Evolutionary conservation across 371 early-diverging fungal species (phyloP), one percentile per base, ranked within the genome.

Genomic region (Mucor indicus): DNA sequence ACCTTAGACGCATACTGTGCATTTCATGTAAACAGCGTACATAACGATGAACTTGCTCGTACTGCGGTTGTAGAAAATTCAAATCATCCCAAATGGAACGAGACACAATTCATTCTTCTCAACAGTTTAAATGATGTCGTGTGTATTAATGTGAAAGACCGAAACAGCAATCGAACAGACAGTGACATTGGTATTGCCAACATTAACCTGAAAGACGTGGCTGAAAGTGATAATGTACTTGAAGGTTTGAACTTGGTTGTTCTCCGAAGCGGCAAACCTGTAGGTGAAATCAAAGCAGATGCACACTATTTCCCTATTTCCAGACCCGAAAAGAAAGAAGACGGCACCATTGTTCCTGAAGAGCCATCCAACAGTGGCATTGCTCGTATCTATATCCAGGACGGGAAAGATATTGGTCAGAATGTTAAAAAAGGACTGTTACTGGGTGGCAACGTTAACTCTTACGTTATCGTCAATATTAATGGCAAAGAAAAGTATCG

Each of bases 1-100:
- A 79, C 77, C 44, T 72, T 85, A 13, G 94, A 96, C 55, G 94
- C 95, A 4, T 92, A 89, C 50, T 73, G 83, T 29, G 59, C 59
- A 6, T 69, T 92, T 42, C 75, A 71, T 16, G 72, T 89, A 4
- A 81, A 81, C 24, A 86, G 86, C 53, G 71, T 77, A 15, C 68
- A 80, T 5, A 60, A 50, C 17, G 27, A 45, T 9, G 87, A 81
- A 48, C 69, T 85, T 10, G 76, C 65, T 3, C 67, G 74, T 11
- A 83, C 86, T n/a, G 69, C 70, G 0, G 67, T 68, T n/a, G 53
- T 61, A 19, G 67, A 85, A 24, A 75, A 86, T 50, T 77, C 78
- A 4, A 31, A 27, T 9, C 48, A 57, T 21, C 68, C 68, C 17
- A 50, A 57, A 15, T 68, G 64, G 61, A 60, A 60, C 21, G 68